Percentiles rank a stretch among this genome's conserved stretches.
phyloP scores from a whole-genome alignment of 1,139 yeast species.

The Sugiyamaella grinbergsii region DNA sequence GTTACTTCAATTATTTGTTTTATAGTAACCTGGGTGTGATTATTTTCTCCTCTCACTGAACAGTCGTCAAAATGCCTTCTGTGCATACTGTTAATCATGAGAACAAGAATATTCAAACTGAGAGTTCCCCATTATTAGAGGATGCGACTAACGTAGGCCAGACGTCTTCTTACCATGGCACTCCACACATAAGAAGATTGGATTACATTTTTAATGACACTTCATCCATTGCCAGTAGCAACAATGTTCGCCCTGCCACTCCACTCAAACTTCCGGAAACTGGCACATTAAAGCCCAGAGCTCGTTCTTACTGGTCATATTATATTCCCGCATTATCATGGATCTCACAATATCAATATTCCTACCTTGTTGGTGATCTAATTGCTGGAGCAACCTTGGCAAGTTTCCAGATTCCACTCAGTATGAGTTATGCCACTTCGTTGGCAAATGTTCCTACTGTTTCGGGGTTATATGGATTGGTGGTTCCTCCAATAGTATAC shows the following conservation, averaged over 20 bases:
- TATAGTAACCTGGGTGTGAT: no score
- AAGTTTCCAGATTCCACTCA: slow-evolving; percentile 87
- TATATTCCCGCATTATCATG: slow-evolving; percentile 82
- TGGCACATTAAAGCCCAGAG: slow-evolving; percentile 16
- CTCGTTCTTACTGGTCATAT: slow-evolving; percentile 52
- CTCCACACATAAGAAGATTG: slow-evolving; percentile 7
- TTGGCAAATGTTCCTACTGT: slow-evolving; percentile 89
- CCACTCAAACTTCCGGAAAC: slow-evolving; percentile 18
- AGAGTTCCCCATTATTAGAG: slow-evolving; percentile 8
- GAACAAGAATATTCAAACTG: neutral
- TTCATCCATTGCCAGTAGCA: slow-evolving; percentile 8
- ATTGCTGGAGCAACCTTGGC: slow-evolving; percentile 87
- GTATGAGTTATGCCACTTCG: slow-evolving; percentile 85
- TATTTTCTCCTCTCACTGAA: no score
- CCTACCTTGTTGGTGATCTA: slow-evolving; percentile 68
- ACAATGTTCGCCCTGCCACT: slow-evolving; percentile 11
- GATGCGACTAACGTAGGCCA: neutral
- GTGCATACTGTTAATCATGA: neutral
- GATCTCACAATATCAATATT: slow-evolving; percentile 62
- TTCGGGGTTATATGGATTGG: slow-evolving; percentile 80
- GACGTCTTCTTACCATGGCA: slow-evolving; percentile 4
- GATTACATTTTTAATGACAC: slow-evolving; percentile 6
- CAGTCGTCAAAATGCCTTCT: no score
- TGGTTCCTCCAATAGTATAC: slow-evolving; percentile 81
- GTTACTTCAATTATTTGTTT: no score